A percentile compares a stretch with the other conserved stretches of the same genome.
Conservation (phyloP, 345 rosid genomes). For the Salix viminalis region DNA sequence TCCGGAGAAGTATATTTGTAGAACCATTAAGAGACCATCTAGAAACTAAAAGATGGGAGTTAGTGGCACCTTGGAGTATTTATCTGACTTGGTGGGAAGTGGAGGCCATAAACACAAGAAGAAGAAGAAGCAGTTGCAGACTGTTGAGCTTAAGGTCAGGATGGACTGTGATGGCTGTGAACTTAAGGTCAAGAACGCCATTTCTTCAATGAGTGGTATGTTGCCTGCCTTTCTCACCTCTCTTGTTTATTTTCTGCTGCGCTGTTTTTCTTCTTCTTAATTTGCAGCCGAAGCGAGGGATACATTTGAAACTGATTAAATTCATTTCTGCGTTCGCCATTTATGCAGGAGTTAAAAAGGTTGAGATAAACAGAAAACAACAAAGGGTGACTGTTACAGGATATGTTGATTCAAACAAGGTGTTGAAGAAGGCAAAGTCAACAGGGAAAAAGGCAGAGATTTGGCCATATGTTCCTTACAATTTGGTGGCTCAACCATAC, state of each 20-base stretch:
- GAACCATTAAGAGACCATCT: not conserved
- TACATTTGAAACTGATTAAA: not conserved
- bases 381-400: conserved; percentile 88
- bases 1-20: not conserved
- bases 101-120: conserved; percentile 50
- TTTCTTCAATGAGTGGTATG: conserved; percentile 77
- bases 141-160: conserved; percentile 86
- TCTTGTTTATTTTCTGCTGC: not conserved
- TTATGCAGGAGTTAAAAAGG: conserved; percentile 67
- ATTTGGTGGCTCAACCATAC: conserved; percentile 84
- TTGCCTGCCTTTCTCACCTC: not conserved
- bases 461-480: conserved; percentile 94
- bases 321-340: not conserved
- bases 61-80: conserved; percentile 71
- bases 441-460: conserved; percentile 94
- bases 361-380: conserved; percentile 84
- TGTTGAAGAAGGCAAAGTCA: conserved; percentile 76
- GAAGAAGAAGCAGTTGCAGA: conserved; percentile 64
- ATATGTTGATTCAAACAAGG: conserved; percentile 69
- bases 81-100: conserved; percentile 71
- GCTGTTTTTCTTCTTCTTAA: not conserved
- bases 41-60: conserved; percentile 58
- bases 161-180: conserved; percentile 99
- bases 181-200: conserved; percentile 82
- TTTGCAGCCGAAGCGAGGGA: not conserved